A percentile compares a stretch with the other conserved stretches of the same genome.
phyloP scores from a whole-genome alignment of 441 rosid genomes.

The Gossypium gossypioides region DNA sequence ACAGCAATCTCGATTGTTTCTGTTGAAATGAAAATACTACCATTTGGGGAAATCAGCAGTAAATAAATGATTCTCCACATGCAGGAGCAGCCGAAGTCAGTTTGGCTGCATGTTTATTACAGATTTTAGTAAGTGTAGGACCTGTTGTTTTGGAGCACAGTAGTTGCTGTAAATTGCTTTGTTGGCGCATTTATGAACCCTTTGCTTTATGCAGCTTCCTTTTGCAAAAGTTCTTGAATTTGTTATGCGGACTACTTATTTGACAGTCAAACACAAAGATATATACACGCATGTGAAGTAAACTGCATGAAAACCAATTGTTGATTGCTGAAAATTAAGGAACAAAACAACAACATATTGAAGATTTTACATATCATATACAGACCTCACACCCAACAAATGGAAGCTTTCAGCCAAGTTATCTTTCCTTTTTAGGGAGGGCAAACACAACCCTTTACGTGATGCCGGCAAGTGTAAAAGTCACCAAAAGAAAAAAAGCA shows the following conservation, averaged over 20 bases:
- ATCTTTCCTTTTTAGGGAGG: background rate
- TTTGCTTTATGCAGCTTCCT: too few species aligned
- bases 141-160: slow-evolving; percentile 14
- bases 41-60: background rate
- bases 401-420: background rate
- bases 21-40: background rate
- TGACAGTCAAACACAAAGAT: too few species aligned
- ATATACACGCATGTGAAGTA: too few species aligned
- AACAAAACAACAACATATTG: background rate
- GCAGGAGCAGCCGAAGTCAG: background rate
- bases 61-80: background rate
- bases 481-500: background rate
- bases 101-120: background rate
- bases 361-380: background rate
- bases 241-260: too few species aligned
- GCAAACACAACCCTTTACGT: background rate
- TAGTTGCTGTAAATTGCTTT: too few species aligned
- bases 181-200: too few species aligned
- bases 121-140: background rate
- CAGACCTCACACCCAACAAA: background rate
- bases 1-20: background rate
- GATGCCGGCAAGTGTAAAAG: background rate
- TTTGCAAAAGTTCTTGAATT: too few species aligned
- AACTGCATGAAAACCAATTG: background rate
- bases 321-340: background rate